A percentile compares a stretch with the other conserved stretches of the same genome.
phyloP scores from a whole-genome alignment of 768 basidiomycete species.

The Pisolithus tinctorius region DNA sequence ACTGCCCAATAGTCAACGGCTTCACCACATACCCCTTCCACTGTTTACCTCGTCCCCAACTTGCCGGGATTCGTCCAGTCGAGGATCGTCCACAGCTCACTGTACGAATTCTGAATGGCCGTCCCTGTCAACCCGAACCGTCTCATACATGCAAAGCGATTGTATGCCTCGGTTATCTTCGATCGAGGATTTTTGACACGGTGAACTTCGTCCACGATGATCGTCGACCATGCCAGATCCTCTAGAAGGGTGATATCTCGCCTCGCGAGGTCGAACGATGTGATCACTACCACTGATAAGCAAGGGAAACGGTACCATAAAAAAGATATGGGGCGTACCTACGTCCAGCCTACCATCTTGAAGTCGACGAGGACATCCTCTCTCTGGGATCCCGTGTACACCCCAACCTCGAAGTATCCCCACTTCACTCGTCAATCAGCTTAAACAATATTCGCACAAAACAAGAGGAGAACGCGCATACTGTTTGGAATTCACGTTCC shows the following conservation, averaged over 20 bases:
- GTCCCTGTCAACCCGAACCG: slow-evolving; percentile 87
- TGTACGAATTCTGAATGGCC: slow-evolving; percentile 83
- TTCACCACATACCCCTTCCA: slow-evolving; percentile 71
- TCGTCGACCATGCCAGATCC: slow-evolving; percentile 60
- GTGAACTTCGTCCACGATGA: slow-evolving; percentile 89
- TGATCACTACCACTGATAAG: slow-evolving; percentile 51
- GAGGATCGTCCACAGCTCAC: slow-evolving; percentile 87
- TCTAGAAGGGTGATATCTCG: slow-evolving; percentile 64
- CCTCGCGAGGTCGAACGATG: slow-evolving; percentile 70
- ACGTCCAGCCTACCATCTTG: slow-evolving; percentile 74
- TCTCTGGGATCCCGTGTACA: slow-evolving; percentile 57
- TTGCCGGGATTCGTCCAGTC: slow-evolving; percentile 86
- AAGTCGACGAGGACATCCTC: slow-evolving; percentile 61
- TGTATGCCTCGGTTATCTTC: slow-evolving; percentile 60
- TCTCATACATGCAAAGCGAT: slow-evolving; percentile 54
- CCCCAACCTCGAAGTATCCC: slow-evolving; percentile 88
- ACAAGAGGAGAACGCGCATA: slow-evolving; percentile 23
- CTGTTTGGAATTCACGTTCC: slow-evolving; percentile 82
- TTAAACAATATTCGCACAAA: not conserved
- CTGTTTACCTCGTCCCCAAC: slow-evolving; percentile 62
- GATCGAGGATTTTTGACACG: slow-evolving; percentile 75
- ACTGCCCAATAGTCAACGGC: slow-evolving; percentile 66
- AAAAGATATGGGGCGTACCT: slow-evolving; percentile 39
- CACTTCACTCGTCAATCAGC: slow-evolving; percentile 44
- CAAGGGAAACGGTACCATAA: not conserved